phyloP scores from a whole-genome alignment of 1,284 basidiomycete genomes.

The Gomphus bonarii region DNA sequence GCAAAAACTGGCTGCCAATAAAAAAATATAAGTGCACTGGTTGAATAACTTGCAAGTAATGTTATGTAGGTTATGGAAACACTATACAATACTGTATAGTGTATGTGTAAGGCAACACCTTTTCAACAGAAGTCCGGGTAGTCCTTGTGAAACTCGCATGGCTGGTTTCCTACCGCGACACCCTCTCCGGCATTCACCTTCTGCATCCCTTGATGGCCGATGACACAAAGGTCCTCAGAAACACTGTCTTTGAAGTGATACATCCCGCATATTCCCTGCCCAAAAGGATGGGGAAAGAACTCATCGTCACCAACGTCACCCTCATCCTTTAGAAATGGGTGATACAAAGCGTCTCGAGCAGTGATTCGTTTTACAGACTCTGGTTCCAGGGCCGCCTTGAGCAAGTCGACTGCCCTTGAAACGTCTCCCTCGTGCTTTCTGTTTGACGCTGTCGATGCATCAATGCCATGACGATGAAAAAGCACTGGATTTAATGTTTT shows the following conservation, averaged over 20 bases:
- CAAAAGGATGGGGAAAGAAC: slow-evolving; percentile 55
- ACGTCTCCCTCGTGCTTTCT: slow-evolving; percentile 44
- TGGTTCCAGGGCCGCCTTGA: slow-evolving; percentile 61
- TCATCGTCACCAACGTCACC: slow-evolving; percentile 34
- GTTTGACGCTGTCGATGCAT: slow-evolving; percentile 21
- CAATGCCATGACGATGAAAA: slow-evolving; percentile 21
- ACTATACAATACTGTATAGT: neutral
- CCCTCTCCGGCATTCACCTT: slow-evolving; percentile 52
- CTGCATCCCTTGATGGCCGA: slow-evolving; percentile 24
- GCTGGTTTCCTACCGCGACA: slow-evolving; percentile 52
- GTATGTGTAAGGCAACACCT: neutral
- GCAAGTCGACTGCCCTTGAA: slow-evolving; percentile 61
- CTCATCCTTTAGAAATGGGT: slow-evolving; percentile 54
- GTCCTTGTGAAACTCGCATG: slow-evolving; percentile 56
- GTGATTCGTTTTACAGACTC: slow-evolving; percentile 71
- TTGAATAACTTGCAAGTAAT: neutral
- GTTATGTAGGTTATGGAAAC: neutral
- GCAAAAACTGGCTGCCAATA: no score
- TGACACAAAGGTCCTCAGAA: slow-evolving; percentile 43
- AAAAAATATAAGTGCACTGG: no score
- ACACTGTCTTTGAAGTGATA: slow-evolving; percentile 48
- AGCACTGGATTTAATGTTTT: slow-evolving; percentile 35
- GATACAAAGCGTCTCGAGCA: slow-evolving; percentile 64
- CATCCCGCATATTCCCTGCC: slow-evolving; percentile 49
- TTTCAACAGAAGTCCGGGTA: neutral